Percentiles rank a stretch among this genome's conserved stretches.
Evolutionary conservation across 257 asterid genomes (phyloP).

Genomic region (Primulina tabacum): DNA sequence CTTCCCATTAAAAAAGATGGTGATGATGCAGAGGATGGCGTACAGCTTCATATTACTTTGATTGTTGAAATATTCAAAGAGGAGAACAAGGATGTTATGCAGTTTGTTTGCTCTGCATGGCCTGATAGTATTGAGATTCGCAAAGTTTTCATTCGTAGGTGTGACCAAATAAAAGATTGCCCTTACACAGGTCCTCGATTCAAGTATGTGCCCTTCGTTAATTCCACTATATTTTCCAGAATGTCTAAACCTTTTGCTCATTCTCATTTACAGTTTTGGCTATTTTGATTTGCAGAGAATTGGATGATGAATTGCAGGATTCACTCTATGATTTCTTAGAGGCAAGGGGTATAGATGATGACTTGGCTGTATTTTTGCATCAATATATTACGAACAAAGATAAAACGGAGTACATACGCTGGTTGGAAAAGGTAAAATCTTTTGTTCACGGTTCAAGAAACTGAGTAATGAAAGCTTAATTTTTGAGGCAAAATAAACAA

Average conservation of each 20-base stretch:
- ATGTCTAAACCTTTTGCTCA: not conserved
- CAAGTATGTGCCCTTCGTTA: conserved; percentile 24
- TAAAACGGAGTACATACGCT: conserved; percentile 66
- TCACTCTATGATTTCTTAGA: conserved; percentile 76
- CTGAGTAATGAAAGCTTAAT: not conserved
- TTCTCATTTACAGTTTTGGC: not conserved
- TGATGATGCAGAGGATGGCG: not conserved
- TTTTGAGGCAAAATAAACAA: no score
- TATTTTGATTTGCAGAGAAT: conserved; percentile 51
- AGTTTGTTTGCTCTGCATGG: not conserved
- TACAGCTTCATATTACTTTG: not conserved
- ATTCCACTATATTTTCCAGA: no score
- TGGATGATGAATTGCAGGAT: conserved; percentile 73
- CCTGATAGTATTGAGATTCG: not conserved
- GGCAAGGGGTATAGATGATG: conserved; percentile 73
- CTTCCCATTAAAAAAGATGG: conserved; percentile 5
- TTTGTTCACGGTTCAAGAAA: conserved; percentile 34
- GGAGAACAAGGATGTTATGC: not conserved
- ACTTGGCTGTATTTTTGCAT: conserved; percentile 68
- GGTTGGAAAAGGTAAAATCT: conserved; percentile 63
- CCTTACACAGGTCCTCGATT: conserved; percentile 54
- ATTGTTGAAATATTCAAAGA: not conserved
- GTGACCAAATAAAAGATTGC: not conserved
- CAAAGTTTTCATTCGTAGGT: not conserved
- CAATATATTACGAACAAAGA: conserved; percentile 67